Evolutionary conservation across 73 alveolate species (phyloP), one percentile per base, ranked within the genome.

Genomic region (Paramecium bursaria): DNA sequence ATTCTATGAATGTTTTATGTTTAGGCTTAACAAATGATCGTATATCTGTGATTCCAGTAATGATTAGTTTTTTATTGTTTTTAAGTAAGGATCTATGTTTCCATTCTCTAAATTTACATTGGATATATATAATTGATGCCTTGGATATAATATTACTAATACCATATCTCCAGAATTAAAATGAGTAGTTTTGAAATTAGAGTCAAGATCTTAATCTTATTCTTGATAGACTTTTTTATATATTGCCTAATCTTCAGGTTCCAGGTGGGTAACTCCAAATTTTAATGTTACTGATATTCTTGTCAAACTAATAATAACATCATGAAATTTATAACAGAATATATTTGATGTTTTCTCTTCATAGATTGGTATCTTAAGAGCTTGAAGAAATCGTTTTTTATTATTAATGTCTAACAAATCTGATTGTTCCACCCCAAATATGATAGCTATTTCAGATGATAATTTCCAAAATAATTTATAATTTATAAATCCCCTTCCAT

Each of bases 381-480:
- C 76, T 25, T 55, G 6, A 14, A 79, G 48, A 22, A 79, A 79
- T 1, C 42, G 31, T 57, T 33, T 79, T 25, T 79, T 79, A 9
- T 53, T 27, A 22, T 61, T 53, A 1, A 79, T 50, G 46, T 79
- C 89, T 14, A 79, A 55, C 1, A 79, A 51, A 53, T 79, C 89
- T 54, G 75, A 61, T 46, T 50, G 54, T 17, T 79, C 67, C 15
- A 79, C 19, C 3, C 89, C 89, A 54, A 79, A 79, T 0, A 79
- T 79, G 3, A 50, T 22, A 6, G 89, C 89, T 54, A 79, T 79
- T 35, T 79, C 15, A 19, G 74, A 25, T 17, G 89, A 79, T 4
- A 79, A 55, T 23, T 73, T 42, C 89, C 89, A 79, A 79, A 79
- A 79, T 0, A 79, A 31, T 44, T 79, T 79, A 79, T 79, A 79